These are phyloP conservation scores for Starmerella sp. DNA, from an alignment of 805 yeast species.

Conservation along the genomic window DNA sequence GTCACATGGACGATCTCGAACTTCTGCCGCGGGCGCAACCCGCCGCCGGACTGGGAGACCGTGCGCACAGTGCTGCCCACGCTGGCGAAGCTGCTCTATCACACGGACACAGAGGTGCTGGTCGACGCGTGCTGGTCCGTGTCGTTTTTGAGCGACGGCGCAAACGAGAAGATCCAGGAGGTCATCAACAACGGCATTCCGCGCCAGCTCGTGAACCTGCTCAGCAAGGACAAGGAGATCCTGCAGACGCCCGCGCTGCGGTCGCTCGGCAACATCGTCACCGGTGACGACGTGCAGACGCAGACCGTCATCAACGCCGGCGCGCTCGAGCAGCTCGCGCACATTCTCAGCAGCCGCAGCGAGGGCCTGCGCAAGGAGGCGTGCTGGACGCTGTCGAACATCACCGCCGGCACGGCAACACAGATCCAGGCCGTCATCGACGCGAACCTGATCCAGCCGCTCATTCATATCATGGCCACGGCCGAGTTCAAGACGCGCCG, in stretches of 20 bases:
- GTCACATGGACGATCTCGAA: constrained; percentile 98
- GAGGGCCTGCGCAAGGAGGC: constrained; percentile 94
- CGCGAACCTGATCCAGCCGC: constrained; percentile 84
- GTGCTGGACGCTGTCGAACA: constrained; percentile 97
- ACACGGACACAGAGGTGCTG: constrained; percentile 83
- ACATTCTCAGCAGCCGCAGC: constrained; percentile 69
- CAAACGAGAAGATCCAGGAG: constrained; percentile 86
- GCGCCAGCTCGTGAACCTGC: constrained; percentile 79
- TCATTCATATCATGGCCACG: constrained; percentile 59
- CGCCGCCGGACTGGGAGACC: constrained; percentile 89
- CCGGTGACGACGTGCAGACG: constrained; percentile 93
- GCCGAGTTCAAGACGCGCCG: constrained; percentile 94
- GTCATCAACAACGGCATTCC: constrained; percentile 95
- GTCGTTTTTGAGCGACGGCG: constrained; percentile 86
- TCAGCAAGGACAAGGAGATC: constrained; percentile 68
- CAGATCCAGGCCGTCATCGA: constrained; percentile 97
- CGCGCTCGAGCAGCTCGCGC: constrained; percentile 73
- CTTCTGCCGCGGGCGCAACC: constrained; percentile 90
- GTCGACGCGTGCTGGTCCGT: constrained; percentile 99
- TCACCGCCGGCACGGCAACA: constrained; percentile 91
- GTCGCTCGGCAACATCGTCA: constrained; percentile 95
- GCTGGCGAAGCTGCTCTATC: constrained; percentile 78
- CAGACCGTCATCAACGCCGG: constrained; percentile 91
- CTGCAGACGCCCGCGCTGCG: constrained; percentile 96
- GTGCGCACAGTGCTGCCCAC: constrained; percentile 86